Conservation (phyloP, 2,329 filamentous ascomycete species). For the Neoarthrinium moseri region DNA sequence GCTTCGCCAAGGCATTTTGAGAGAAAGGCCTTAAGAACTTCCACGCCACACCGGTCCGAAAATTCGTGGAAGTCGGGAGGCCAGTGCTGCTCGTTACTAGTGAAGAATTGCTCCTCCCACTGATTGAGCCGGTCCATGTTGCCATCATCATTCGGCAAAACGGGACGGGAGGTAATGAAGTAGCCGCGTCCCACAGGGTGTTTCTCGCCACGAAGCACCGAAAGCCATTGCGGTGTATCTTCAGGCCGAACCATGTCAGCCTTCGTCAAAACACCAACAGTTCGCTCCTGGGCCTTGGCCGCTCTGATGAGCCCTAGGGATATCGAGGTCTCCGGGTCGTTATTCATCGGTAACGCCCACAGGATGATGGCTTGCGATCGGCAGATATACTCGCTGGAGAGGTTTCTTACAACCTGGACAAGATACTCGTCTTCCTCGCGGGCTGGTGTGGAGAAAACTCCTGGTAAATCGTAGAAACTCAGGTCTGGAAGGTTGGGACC, state of each 20-base stretch:
- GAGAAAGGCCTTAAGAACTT: constrained; percentile 50
- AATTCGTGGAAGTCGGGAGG: constrained; percentile 47
- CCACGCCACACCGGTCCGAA: constrained; percentile 49
- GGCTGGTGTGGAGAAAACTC: constrained; percentile 71
- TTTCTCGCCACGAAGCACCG: constrained; percentile 60
- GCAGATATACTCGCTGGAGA: constrained; percentile 69
- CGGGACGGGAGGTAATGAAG: constrained; percentile 72
- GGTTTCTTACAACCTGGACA: constrained; percentile 68
- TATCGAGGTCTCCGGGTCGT: constrained; percentile 73
- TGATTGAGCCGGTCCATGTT: constrained; percentile 50
- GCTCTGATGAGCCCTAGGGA: constrained; percentile 64
- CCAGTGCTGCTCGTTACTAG: constrained; percentile 41
- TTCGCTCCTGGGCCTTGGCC: constrained; percentile 40
- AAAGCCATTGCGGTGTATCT: constrained; percentile 55
- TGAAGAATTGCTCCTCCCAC: constrained; percentile 55
- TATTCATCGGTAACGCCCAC: constrained; percentile 74
- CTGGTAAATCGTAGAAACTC: constrained; percentile 83
- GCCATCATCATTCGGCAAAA: constrained; percentile 33
- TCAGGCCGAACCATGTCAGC: constrained; percentile 66
- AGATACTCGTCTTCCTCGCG: constrained; percentile 65
- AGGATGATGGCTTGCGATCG: constrained; percentile 73
- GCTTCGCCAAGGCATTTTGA: constrained; percentile 52
- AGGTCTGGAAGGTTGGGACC: constrained; percentile 70
- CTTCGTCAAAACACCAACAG: constrained; percentile 77
- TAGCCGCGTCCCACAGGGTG: constrained; percentile 73